A percentile compares a stretch with the other conserved stretches of the same genome.
phyloP scores from a whole-genome alignment of 2,329 filamentous ascomycete genomes.

The Bertia moriformis region DNA sequence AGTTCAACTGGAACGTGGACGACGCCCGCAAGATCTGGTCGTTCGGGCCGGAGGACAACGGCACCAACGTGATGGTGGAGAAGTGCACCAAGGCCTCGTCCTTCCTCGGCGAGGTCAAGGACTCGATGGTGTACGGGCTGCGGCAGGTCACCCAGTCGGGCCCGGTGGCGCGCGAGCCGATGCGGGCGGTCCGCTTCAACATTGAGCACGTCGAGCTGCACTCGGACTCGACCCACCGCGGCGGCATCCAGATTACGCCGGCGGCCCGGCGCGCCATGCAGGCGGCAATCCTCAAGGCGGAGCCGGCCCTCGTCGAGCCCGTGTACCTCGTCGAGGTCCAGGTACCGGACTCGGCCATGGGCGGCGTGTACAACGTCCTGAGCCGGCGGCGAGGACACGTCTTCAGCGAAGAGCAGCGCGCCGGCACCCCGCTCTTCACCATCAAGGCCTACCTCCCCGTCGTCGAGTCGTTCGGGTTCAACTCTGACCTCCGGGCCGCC shows the following conservation, averaged over 20 bases:
- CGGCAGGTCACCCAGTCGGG: slow-evolving; percentile 98
- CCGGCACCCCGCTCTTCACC: slow-evolving; percentile 97
- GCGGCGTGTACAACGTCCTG: slow-evolving; percentile 98
- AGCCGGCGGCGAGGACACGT: slow-evolving; percentile 97
- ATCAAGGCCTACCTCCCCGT: slow-evolving; percentile 95
- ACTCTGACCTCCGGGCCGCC: slow-evolving; percentile 81
- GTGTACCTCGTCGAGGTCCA: slow-evolving; percentile 99
- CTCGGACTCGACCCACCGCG: slow-evolving; percentile 98
- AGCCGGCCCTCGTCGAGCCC: slow-evolving; percentile 85
- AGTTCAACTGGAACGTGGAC: slow-evolving; percentile 98
- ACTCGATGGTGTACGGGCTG: slow-evolving; percentile 98
- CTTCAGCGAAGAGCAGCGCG: slow-evolving; percentile 94
- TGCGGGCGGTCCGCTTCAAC: slow-evolving; percentile 96
- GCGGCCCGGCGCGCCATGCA: slow-evolving; percentile 96
- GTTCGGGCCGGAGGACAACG: slow-evolving; percentile 94
- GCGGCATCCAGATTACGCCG: slow-evolving; percentile 96
- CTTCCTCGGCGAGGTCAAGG: slow-evolving; percentile 99
- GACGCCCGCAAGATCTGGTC: slow-evolving; percentile 99
- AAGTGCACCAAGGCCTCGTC: slow-evolving; percentile 99
- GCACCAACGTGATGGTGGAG: slow-evolving; percentile 96
- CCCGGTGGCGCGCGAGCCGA: slow-evolving; percentile 93
- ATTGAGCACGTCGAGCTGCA: slow-evolving; percentile 98
- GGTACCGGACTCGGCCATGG: slow-evolving; percentile 96
- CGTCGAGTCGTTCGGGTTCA: slow-evolving; percentile 98
- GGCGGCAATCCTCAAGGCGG: slow-evolving; percentile 77